These are phyloP conservation scores for Penicillium soppii DNA, from an alignment of 495 filamentous ascomycete species.

Conservation along the genomic window DNA sequence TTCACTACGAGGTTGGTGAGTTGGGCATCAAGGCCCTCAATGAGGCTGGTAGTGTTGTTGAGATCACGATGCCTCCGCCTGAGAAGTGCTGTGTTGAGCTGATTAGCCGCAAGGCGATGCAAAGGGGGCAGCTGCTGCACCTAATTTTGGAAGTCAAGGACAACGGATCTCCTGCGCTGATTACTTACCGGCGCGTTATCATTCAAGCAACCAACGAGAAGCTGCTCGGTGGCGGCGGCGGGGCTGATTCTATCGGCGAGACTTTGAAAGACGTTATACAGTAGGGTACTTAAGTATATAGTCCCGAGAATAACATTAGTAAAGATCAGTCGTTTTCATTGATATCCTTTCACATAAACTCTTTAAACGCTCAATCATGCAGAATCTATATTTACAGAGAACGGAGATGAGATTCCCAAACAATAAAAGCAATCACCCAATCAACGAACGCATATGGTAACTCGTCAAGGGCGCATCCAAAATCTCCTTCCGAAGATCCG, in stretches of 20 bases:
- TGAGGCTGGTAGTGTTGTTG: slow-evolving; percentile 5
- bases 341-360: not conserved
- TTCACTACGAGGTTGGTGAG: slow-evolving; percentile 25
- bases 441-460: slow-evolving; percentile 35
- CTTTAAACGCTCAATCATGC: not conserved
- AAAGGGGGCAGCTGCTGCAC: slow-evolving; percentile 29
- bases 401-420: not conserved
- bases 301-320: too few species aligned
- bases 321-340: too few species aligned
- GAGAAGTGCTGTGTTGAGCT: slow-evolving; percentile 23
- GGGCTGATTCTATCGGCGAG: not conserved
- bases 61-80: slow-evolving; percentile 26
- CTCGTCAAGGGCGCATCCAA: slow-evolving; percentile 35
- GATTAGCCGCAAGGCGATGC: not conserved
- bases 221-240: not conserved
- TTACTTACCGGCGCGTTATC: not conserved
- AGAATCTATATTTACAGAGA: too few species aligned
- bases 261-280: not conserved
- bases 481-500: slow-evolving; percentile 34
- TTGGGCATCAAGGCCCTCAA: slow-evolving; percentile 12
- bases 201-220: not conserved
- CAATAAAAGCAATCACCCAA: slow-evolving; percentile 5
- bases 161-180: not conserved
- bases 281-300: too few species aligned
- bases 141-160: slow-evolving; percentile 35